These are phyloP conservation scores for Amaranthus palmeri DNA, from an alignment of 148 eudicot species.

Conservation along the genomic window DNA sequence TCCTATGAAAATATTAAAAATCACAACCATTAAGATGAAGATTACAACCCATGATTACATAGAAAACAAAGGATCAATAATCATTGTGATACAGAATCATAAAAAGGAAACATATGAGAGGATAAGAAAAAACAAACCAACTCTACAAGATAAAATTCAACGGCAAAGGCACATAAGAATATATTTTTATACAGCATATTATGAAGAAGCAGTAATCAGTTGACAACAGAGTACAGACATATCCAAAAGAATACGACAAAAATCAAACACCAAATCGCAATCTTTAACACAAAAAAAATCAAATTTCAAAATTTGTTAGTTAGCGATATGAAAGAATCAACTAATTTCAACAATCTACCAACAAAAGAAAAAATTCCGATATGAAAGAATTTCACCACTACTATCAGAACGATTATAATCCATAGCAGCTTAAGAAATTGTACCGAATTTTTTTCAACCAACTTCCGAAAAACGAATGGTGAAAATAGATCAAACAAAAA, in stretches of 20 bases:
- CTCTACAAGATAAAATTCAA: not conserved
- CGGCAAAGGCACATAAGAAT: not conserved
- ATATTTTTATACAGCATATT: too few species aligned
- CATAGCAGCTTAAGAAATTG: slow-evolving; percentile 29
- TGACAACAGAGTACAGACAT: not conserved
- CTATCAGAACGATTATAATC: slow-evolving; percentile 47
- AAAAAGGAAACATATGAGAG: not conserved
- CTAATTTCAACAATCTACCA: too few species aligned
- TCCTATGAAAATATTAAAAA: slow-evolving; percentile 36
- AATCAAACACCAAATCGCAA: too few species aligned
- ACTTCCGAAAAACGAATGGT: not conserved
- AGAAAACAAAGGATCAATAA: not conserved
- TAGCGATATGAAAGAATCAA: too few species aligned
- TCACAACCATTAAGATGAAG: not conserved
- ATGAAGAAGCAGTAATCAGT: not conserved
- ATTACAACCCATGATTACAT: not conserved
- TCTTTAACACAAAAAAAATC: too few species aligned
- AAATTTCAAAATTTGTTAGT: too few species aligned
- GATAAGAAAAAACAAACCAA: not conserved
- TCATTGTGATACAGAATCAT: too few species aligned
- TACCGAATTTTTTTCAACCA: slow-evolving; percentile 5
- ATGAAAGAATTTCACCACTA: slow-evolving; percentile 45
- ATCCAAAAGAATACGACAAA: too few species aligned
- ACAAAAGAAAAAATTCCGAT: slow-evolving; percentile 6
- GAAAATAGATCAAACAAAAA: slow-evolving; percentile 23